Base-by-base conservation (phyloP, 78 protist species). In the Creolimax fragrantissima region DNA sequence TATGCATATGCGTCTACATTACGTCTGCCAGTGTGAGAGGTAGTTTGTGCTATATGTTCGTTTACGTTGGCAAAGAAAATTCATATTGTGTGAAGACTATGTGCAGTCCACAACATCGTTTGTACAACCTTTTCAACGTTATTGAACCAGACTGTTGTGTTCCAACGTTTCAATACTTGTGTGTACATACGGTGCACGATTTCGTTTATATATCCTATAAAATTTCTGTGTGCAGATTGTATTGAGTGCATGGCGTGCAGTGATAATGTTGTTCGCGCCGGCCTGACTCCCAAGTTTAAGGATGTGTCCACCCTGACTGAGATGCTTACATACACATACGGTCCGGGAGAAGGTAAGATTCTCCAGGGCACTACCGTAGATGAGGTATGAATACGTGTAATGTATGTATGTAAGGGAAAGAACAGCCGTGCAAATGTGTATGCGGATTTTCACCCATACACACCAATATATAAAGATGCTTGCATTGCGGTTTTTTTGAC, bases 241-340 rank as follows among this genome's bases (percentile, higher is more conserved):
- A 93, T 97, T 41, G 99, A 99, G 92, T 95, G 97, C 93, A 99
- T 99, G 99, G 99, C 99, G 11, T 84, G 95, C 84, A 91, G 96
- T 3, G 99, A 99, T 92, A 99, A 99, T 90, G 99, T 99, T 43
- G 99, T 99, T 17, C 89, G 99, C 2, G 99, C 99, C 2, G 99
- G 99, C 32, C 94, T 97, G 35, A 98, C 99, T 2, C 98, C 99
- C 2, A 98, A 99, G 93, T 86, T 93, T 92, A 95, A 93, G 43
- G 99, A 98, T 74, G 86, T 83, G 7, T 5, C 41, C 5, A 83
- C 41, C 3, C 92, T 89, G 6, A 5, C 58, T 41, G 17, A 3
- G 3, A 89, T 89, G 92, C 44, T 90, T 39, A 90, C 92, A 5
- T 90, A 90, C 86, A 41, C 5, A 44, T 6, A 4, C 4, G 83